Base-by-base conservation (phyloP, 495 filamentous ascomycete species). In the Penicillium cataractarum region DNA sequence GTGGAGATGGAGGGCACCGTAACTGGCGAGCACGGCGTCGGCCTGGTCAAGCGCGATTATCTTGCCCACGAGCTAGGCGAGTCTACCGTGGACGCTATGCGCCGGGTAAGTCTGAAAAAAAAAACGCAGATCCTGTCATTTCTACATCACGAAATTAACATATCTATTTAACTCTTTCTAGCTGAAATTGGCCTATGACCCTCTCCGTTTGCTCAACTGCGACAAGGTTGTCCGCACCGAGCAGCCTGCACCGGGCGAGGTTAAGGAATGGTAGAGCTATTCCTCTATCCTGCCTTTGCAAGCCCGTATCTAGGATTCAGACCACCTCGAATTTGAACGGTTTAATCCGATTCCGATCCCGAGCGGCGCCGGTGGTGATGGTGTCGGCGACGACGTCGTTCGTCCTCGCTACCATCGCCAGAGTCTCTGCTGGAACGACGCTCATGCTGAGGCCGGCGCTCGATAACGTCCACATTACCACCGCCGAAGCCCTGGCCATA, bases 111-210 rank as follows among this genome's bases (percentile, higher is more conserved):
- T 81, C 50, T 35, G 12, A 44, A 60, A 1, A 44, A 29, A 44
- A 60, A 1, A 44, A 29, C 27, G 46, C 33, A 50, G 46, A 50
- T 27, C 24, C 21, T 60, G 22, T 35, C 12, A 21, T 31, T 39
- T 61, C 7, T 49, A 58, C 29, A 46, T 9, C 56, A 54, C 2
- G 21, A 33, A 22, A 39, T 55, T 67, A 60, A 72, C 62, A 55
- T 31, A 59, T 40, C 54, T 60, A 13, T 44, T 32, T 29, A 22
- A 15, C 15, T 15, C 10, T 58, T 48, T 31, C 46, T 62, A 88
- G 85, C 70, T 89, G 48, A 90, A 90, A 78, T 73, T 84, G 65
- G 86, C 87, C 6, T 84, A 86, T 63, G 87, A 90, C 68, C 87
- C 87, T 8, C 77, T 85, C 26, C 85, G 87, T 68, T 62, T 89